Conservation (phyloP, 176 grass and related monocot species). For the Avena sativa region DNA sequence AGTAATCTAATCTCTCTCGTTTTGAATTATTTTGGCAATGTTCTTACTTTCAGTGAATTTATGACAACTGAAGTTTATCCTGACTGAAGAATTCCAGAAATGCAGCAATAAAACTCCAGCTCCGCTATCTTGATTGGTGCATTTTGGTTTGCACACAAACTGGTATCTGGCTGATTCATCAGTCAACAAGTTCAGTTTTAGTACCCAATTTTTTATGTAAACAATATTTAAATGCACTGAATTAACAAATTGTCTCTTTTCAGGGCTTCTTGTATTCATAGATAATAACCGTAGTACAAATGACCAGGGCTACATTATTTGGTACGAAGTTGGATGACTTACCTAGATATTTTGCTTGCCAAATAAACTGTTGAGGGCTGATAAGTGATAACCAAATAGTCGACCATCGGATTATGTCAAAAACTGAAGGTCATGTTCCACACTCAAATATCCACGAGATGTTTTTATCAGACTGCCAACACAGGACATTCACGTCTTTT, state of each 20-base stretch:
- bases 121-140: background rate
- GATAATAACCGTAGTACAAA: background rate
- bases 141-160: background rate
- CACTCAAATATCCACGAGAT: constrained; percentile 19
- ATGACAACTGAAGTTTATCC: background rate
- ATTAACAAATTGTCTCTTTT: constrained; percentile 5
- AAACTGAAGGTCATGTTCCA: constrained; percentile 5
- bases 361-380: constrained; percentile 14
- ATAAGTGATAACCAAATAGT: constrained; percentile 4
- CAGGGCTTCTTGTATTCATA: background rate
- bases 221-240: background rate
- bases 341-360: constrained; percentile 29
- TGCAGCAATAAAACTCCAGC: constrained; percentile 7
- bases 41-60: background rate
- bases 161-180: background rate
- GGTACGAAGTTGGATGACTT: constrained; percentile 18
- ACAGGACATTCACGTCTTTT: background rate
- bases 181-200: constrained; percentile 31
- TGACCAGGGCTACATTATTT: background rate
- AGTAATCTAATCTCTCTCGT: background rate
- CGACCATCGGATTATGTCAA: background rate
- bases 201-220: constrained; percentile 19
- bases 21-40: background rate
- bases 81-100: background rate
- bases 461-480: background rate